A percentile compares a stretch with the other conserved stretches of the same genome.
Conservation (phyloP, 139 green algal species). For the Auxenochlorella pyrenoidosa region DNA sequence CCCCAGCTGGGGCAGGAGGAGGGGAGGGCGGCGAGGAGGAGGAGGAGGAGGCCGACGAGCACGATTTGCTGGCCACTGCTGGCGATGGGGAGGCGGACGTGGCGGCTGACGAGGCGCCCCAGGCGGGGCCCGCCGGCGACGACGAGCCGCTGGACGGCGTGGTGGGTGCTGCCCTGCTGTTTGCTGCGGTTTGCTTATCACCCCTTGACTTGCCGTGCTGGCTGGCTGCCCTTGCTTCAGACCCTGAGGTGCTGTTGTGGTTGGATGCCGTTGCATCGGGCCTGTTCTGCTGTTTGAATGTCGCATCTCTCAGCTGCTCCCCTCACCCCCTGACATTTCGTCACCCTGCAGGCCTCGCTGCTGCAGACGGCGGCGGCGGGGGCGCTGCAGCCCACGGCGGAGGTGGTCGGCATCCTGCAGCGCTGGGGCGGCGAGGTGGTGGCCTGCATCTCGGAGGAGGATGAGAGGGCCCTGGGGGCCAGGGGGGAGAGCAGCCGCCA, state of each 20-base stretch:
- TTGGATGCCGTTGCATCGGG: too few species aligned
- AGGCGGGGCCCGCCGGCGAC: background rate
- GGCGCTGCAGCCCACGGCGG: conserved; percentile 57
- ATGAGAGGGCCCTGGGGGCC: conserved; percentile 39
- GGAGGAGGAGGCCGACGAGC: conserved; percentile 7
- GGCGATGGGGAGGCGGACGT: conserved; percentile 25
- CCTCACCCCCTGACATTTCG: too few species aligned
- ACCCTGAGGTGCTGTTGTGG: too few species aligned
- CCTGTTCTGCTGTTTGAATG: too few species aligned
- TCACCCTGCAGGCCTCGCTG: background rate
- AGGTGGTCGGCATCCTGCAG: conserved; percentile 80
- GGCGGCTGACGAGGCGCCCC: background rate
- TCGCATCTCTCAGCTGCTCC: too few species aligned
- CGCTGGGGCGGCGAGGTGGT: conserved; percentile 64
- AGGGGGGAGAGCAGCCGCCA: conserved; percentile 45
- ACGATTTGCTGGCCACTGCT: conserved; percentile 37
- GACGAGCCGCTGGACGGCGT: conserved; percentile 34
- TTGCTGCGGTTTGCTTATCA: too few species aligned
- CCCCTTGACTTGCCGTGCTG: too few species aligned
- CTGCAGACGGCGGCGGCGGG: background rate
- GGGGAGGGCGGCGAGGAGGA: background rate
- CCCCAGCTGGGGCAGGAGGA: background rate
- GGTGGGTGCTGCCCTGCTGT: background rate
- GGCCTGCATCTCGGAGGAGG: conserved; percentile 44
- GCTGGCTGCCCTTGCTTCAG: too few species aligned